Conservation (phyloP, 345 rosid genomes). For the Heritiera fomes region DNA sequence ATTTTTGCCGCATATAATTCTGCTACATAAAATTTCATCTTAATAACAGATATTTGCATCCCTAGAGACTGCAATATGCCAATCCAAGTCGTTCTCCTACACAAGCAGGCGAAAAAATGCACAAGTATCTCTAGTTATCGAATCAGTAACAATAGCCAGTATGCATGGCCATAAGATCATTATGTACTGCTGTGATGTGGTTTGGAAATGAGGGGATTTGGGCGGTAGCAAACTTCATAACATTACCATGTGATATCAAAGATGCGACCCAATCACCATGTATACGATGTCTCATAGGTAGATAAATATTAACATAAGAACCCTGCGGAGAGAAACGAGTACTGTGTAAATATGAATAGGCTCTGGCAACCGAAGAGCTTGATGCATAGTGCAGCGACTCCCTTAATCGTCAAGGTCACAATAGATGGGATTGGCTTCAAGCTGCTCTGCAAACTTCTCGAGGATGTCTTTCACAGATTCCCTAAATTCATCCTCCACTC, state of each 20-base stretch:
- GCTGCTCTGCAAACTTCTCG: constrained; percentile 57
- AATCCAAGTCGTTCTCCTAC: too few relatives aligned
- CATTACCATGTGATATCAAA: neutral
- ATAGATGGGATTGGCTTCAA: constrained; percentile 54
- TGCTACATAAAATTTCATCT: neutral
- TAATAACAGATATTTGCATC: neutral
- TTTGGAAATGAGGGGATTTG: too few relatives aligned
- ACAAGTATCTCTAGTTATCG: neutral
- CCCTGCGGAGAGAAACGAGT: neutral
- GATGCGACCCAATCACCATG: neutral
- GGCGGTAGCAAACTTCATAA: too few relatives aligned
- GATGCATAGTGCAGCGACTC: neutral
- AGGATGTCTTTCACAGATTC: constrained; percentile 54
- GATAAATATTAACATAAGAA: neutral
- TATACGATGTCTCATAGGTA: neutral
- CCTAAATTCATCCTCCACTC: constrained; percentile 31
- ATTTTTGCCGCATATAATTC: too few relatives aligned
- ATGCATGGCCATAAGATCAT: neutral
- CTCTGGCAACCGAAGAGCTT: neutral
- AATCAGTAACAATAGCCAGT: neutral
- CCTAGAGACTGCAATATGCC: too few relatives aligned
- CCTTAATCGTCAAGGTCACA: constrained; percentile 43
- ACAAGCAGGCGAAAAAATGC: too few relatives aligned
- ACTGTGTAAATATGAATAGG: neutral
- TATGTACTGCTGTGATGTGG: too few relatives aligned